A percentile compares a stretch with the other conserved stretches of the same genome.
Evolutionary conservation across 2,329 filamentous ascomycete genomes (phyloP).

Genomic region (Podosphaera leucotricha): DNA sequence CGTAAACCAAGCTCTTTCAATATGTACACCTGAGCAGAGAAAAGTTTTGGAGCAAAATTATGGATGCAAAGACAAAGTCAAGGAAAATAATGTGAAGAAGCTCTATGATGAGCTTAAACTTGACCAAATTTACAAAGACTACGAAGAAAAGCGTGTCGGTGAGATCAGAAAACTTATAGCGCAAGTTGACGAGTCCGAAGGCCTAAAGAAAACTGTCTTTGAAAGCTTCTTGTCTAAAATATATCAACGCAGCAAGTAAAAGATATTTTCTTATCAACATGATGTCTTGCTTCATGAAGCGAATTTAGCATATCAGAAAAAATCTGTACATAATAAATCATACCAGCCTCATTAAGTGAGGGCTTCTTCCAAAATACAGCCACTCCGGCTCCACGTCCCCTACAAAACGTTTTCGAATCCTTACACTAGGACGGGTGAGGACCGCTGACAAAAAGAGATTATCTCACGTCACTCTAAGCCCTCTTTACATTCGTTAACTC

Average conservation of each 20-base stretch:
- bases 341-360: too few species aligned
- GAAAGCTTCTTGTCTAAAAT: slow-evolving; percentile 86
- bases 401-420: too few species aligned
- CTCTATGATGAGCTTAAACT: slow-evolving; percentile 71
- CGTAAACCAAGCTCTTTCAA: slow-evolving; percentile 74
- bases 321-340: too few species aligned
- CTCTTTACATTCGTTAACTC: too few species aligned
- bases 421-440: too few species aligned
- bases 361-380: too few species aligned
- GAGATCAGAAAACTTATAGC: slow-evolving; percentile 57
- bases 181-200: slow-evolving; percentile 61
- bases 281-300: too few species aligned
- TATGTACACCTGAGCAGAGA: slow-evolving; percentile 65
- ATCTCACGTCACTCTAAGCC: too few species aligned
- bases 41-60: slow-evolving; percentile 80
- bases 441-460: too few species aligned
- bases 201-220: slow-evolving; percentile 77
- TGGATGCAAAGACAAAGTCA: slow-evolving; percentile 64
- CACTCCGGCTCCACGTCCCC: too few species aligned
- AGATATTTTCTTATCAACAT: not conserved
- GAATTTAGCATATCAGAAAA: too few species aligned
- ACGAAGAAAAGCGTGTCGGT: slow-evolving; percentile 68
- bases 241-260: slow-evolving; percentile 88
- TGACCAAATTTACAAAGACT: slow-evolving; percentile 62
- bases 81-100: slow-evolving; percentile 71